Base-by-base conservation (phyloP, 352 stramenopile genomes). In the Phytopythium sindhum region DNA sequence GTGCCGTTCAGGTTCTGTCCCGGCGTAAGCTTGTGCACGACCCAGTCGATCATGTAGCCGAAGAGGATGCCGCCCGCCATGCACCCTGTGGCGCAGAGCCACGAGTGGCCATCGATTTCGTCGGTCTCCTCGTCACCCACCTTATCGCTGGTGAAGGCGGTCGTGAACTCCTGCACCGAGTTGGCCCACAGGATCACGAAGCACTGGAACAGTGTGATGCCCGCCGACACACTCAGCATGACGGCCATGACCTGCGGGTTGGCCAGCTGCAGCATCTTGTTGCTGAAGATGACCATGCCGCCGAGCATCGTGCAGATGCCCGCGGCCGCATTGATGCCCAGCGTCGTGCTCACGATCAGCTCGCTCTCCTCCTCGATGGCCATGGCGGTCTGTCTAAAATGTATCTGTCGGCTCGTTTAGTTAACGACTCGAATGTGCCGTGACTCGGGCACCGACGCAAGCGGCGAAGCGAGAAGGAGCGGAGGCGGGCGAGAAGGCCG, bases 11-110 rank as follows among this genome's bases (percentile, higher is more conserved):
- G 53, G 19, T 77, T 67, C 21, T 79, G 66, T 0, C 75, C 70
- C 0, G 76, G 73, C 0, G 77, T 78, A 35, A 84, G 61, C 35
- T 72, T 64, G 21, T 84, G 63, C 47, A 88, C 68, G 62, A 89
- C 69, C 24, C 65, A 66, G 65, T 88, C 79, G 54, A 88, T 65
- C 1, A 72, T 11, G 57, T 88, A 87, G 58, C 81, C 82, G 31
- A 87, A 45, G 10, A 77, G 21, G 33, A 98, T 90, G 23, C 93
- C 91, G 24, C 68, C 85, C 68, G 90, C 93, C 70, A 98, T 97
- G 65, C 78, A 94, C 0, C 85, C 65, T 0, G 90, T 97, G 17
- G 89, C 80, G 51, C 81, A 88, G 37, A 96, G 60, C 75, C 92
- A 96, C 0, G 81, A 87, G 26, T 77, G 68, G 2, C 74, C 73